phyloP scores from a whole-genome alignment of 768 basidiomycete genomes.

The Mycena kentingensis region DNA sequence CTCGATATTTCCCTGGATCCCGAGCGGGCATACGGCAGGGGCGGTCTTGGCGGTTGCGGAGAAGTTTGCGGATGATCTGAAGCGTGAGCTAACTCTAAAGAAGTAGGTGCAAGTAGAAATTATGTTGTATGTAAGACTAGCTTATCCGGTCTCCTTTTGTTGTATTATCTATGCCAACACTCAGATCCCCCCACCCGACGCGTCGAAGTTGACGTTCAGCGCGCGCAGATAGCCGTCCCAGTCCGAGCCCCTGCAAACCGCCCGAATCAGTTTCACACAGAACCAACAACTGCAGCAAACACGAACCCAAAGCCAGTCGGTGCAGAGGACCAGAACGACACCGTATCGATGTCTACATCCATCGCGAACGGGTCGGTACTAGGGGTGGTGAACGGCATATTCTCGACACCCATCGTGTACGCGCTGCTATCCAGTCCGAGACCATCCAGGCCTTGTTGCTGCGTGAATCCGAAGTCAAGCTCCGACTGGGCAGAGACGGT shows the following conservation, averaged over 20 bases:
- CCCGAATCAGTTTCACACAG: too few relatives aligned
- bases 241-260: neutral
- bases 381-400: neutral
- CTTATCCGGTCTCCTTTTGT: too few relatives aligned
- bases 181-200: too few relatives aligned
- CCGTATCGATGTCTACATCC: neutral
- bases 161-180: too few relatives aligned
- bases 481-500: neutral
- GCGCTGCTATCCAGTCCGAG: neutral
- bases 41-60: slow-evolving; percentile 36
- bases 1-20: slow-evolving; percentile 47
- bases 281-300: neutral
- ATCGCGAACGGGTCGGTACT: neutral
- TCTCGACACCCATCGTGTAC: too few relatives aligned
- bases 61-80: slow-evolving; percentile 38
- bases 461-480: neutral
- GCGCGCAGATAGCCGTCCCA: neutral
- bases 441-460: neutral
- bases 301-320: neutral
- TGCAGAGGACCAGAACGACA: neutral
- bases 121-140: too few relatives aligned
- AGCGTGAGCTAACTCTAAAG: slow-evolving; percentile 24
- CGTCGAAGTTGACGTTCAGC: too few relatives aligned
- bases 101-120: slow-evolving; percentile 3
- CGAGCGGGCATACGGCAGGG: slow-evolving; percentile 49